Evolutionary conservation across 2,329 filamentous ascomycete species (phyloP).

Genomic region (Thermomyces lanuginosus): DNA sequence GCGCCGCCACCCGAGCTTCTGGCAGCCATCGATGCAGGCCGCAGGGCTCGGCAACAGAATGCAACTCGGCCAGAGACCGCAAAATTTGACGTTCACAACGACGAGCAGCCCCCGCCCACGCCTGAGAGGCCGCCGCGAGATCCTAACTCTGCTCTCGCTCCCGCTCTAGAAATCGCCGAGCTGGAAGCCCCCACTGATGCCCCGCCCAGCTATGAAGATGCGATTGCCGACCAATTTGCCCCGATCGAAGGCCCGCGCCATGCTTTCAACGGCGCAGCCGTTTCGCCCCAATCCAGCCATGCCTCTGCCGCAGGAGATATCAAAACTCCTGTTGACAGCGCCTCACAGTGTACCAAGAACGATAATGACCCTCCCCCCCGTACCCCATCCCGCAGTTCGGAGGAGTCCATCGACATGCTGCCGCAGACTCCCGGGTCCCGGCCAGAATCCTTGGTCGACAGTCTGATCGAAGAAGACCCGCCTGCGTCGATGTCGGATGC

Average conservation of each 20-base stretch:
- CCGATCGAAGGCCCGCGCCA: constrained; percentile 54
- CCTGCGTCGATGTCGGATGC: constrained; percentile 13
- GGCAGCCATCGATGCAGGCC: constrained; percentile 38
- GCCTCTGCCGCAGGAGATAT: too few species aligned
- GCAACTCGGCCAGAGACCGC: not conserved
- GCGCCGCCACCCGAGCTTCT: constrained; percentile 62
- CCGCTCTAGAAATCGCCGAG: constrained; percentile 9
- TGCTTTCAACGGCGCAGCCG: too few species aligned
- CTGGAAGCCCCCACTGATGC: constrained; percentile 45
- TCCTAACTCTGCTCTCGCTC: constrained; percentile 2
- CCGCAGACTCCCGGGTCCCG: constrained; percentile 21
- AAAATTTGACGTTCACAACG: constrained; percentile 2
- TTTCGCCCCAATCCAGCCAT: too few species aligned
- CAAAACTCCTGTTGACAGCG: too few species aligned
- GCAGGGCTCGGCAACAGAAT: constrained; percentile 1
- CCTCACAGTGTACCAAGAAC: too few species aligned
- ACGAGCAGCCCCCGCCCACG: constrained; percentile 23
- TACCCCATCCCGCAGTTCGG: constrained; percentile 10
- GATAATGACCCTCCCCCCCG: constrained; percentile 11
- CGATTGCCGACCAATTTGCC: constrained; percentile 61
- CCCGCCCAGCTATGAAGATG: constrained; percentile 91
- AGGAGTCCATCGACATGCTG: constrained; percentile 26
- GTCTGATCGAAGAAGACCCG: constrained; percentile 19
- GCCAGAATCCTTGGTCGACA: constrained; percentile 18
- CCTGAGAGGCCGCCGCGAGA: constrained; percentile 20